These are phyloP conservation scores for Caryopteris hybrid DNA, from an alignment of 305 asterid genomes.

Conservation along the genomic window DNA sequence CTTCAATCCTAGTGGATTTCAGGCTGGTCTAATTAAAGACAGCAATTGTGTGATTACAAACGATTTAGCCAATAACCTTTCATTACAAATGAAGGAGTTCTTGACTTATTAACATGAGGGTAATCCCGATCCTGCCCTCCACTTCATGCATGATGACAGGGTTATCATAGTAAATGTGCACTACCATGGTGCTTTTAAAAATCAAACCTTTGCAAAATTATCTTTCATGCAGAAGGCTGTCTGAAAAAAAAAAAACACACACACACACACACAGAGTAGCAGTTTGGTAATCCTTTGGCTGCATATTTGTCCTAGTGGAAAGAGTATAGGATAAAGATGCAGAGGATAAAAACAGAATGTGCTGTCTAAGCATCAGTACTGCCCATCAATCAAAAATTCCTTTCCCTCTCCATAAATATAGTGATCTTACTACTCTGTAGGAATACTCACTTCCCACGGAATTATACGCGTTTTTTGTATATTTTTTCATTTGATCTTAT, in stretches of 20 bases:
- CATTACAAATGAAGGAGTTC: conserved; percentile 14
- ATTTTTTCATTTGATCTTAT: not conserved
- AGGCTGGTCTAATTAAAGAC: conserved; percentile 50
- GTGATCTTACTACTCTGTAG: conserved; percentile 21
- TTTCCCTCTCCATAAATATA: conserved; percentile 53
- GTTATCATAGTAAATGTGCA: not conserved
- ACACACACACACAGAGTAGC: conserved; percentile 6
- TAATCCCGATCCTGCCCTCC: conserved; percentile 18
- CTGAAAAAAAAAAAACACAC: no score
- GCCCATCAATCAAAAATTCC: conserved; percentile 32
- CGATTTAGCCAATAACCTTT: conserved; percentile 26
- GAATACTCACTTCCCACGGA: conserved; percentile 24
- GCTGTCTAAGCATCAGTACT: conserved; percentile 50
- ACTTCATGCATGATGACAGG: conserved; percentile 15
- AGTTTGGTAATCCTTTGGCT: conserved; percentile 30
- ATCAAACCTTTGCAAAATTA: conserved; percentile 6
- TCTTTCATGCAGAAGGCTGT: conserved; percentile 6
- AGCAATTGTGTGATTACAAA: conserved; percentile 33
- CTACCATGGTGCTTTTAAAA: not conserved
- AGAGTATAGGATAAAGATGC: conserved; percentile 53
- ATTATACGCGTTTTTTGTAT: not conserved
- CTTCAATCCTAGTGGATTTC: conserved; percentile 47
- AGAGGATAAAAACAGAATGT: conserved; percentile 59
- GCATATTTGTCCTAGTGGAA: conserved; percentile 45
- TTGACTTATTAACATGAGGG: not conserved